phyloP scores from a whole-genome alignment of 495 filamentous ascomycete species.

The Talaromyces stipitatus region DNA sequence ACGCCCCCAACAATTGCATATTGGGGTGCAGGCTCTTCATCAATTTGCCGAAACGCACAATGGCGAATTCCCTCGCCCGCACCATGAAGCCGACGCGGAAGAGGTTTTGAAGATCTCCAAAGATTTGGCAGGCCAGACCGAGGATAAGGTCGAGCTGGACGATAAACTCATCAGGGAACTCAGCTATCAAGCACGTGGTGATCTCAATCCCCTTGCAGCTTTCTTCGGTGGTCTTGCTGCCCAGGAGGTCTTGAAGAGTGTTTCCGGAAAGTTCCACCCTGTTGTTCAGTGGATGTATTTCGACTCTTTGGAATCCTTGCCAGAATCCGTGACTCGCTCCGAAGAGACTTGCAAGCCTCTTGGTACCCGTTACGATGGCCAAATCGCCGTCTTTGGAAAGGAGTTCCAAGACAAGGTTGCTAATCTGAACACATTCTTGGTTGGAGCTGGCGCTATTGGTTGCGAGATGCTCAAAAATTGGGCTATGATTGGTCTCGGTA shows the following conservation, averaged over 20 bases:
- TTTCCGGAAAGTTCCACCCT: constrained; percentile 95
- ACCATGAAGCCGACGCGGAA: constrained; percentile 75
- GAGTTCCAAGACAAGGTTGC: constrained; percentile 91
- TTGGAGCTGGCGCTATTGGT: constrained; percentile 94
- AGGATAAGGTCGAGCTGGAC: constrained; percentile 76
- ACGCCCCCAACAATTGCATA: constrained; percentile 81
- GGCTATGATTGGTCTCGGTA: constrained; percentile 95
- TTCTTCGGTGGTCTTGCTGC: constrained; percentile 94
- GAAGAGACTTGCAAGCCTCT: constrained; percentile 82
- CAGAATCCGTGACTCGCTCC: constrained; percentile 60
- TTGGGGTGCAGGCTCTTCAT: constrained; percentile 89
- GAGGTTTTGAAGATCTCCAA: constrained; percentile 68
- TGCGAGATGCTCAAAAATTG: constrained; percentile 99
- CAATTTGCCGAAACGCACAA: constrained; percentile 63
- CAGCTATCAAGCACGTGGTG: constrained; percentile 90
- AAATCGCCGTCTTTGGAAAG: constrained; percentile 91
- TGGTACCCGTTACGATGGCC: constrained; percentile 85
- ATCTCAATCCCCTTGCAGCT: constrained; percentile 84
- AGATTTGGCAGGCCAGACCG: constrained; percentile 51
- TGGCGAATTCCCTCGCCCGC: constrained; percentile 67
- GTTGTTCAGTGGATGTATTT: constrained; percentile 94
- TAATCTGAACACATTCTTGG: constrained; percentile 85
- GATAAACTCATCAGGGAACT: constrained; percentile 91
- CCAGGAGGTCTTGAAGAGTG: constrained; percentile 93
- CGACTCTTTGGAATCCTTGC: constrained; percentile 92